A percentile compares a stretch with the other conserved stretches of the same genome.
phyloP scores from a whole-genome alignment of 345 rosid genomes.

The Bruguiera parviflora region DNA sequence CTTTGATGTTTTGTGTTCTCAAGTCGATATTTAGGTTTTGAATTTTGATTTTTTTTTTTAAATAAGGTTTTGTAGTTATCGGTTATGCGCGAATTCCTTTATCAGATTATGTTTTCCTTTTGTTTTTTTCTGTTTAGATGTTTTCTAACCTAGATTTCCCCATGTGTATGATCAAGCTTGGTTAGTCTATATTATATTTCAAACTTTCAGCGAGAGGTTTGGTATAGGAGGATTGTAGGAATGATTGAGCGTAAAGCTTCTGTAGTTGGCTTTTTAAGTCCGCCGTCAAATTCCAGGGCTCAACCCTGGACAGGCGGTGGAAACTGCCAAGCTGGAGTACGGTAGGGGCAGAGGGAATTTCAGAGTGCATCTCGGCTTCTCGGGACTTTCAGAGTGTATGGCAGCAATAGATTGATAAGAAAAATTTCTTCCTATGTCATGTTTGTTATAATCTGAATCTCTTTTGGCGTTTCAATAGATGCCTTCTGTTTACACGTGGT shows the following conservation, averaged over 20 bases:
- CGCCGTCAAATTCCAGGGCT: background rate
- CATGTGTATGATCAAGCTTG: too few relatives aligned
- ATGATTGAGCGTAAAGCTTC: conserved; percentile 4
- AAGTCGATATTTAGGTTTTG: background rate
- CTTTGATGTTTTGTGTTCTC: background rate
- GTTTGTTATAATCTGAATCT: background rate
- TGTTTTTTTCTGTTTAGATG: too few relatives aligned
- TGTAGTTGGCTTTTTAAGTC: conserved; percentile 7
- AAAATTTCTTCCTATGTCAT: background rate
- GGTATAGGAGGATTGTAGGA: background rate
- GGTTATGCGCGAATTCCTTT: too few relatives aligned
- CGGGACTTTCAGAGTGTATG: too few relatives aligned
- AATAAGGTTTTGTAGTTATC: too few relatives aligned
- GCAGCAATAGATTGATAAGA: too few relatives aligned
- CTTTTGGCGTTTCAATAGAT: background rate
- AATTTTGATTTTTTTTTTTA: background rate
- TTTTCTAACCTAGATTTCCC: too few relatives aligned
- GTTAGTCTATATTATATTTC: too few relatives aligned
- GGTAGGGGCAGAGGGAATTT: background rate
- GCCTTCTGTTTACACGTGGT: too few relatives aligned
- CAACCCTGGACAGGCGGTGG: background rate
- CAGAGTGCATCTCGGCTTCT: too few relatives aligned
- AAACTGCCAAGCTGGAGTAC: background rate
- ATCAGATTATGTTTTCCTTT: too few relatives aligned
- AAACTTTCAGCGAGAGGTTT: too few relatives aligned